A percentile compares a stretch with the other conserved stretches of the same genome.
phyloP scores from a whole-genome alignment of 148 eudicot genomes.

The Spergularia bocconei region DNA sequence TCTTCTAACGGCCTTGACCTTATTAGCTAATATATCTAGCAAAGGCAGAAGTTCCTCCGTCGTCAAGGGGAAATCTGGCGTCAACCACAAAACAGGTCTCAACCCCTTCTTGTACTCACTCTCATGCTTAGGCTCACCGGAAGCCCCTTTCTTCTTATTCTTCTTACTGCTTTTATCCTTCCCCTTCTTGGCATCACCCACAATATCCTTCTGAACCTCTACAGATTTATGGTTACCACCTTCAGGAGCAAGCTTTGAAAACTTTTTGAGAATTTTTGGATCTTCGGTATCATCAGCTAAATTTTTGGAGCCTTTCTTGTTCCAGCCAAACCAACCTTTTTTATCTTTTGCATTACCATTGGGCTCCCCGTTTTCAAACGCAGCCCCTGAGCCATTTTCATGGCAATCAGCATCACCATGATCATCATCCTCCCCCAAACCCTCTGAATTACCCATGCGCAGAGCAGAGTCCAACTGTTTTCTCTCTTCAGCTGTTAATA shows the following conservation, averaged over 20 bases:
- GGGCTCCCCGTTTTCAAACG: conserved; percentile 50
- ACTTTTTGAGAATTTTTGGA: conserved; percentile 56
- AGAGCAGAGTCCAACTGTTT: conserved; percentile 82
- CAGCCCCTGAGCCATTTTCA: conserved; percentile 37
- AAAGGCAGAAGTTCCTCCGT: conserved; percentile 92
- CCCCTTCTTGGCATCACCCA: conserved; percentile 45
- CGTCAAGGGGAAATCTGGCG: conserved; percentile 83
- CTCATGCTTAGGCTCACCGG: conserved; percentile 59
- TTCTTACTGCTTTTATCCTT: conserved; percentile 70
- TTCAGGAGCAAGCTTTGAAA: conserved; percentile 63
- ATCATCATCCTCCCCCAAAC: conserved; percentile 53
- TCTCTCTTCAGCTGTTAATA: conserved; percentile 79
- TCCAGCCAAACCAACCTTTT: conserved; percentile 86
- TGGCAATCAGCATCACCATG: conserved; percentile 42
- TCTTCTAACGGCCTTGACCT: conserved; percentile 91
- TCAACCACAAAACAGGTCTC: conserved; percentile 87
- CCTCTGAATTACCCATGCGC: conserved; percentile 61
- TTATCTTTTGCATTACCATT: conserved; percentile 67
- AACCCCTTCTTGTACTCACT: conserved; percentile 88
- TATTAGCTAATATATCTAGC: conserved; percentile 90
- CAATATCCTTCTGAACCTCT: conserved; percentile 51
- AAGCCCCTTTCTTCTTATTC: conserved; percentile 72
- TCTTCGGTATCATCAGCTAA: conserved; percentile 55
- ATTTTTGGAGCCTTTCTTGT: conserved; percentile 58
- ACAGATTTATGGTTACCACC: conserved; percentile 39